Evolutionary conservation across 1,284 basidiomycete species (phyloP).

Genomic region (Pholiota adiposa): DNA sequence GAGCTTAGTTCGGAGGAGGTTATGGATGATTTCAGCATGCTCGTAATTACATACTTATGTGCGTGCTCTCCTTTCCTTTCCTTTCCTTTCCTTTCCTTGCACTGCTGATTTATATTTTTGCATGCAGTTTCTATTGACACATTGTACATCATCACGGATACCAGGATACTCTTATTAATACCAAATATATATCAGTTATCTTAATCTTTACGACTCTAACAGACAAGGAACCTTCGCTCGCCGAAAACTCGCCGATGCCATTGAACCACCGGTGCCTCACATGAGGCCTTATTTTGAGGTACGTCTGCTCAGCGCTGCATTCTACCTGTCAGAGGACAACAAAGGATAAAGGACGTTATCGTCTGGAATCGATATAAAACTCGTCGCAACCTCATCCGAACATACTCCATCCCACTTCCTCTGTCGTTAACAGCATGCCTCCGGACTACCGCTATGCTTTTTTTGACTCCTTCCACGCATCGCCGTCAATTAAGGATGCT

Average conservation of each 20-base stretch:
- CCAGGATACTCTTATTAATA: no score
- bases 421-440: not conserved
- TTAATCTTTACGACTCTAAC: no score
- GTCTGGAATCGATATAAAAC: not conserved
- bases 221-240: not conserved
- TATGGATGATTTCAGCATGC: not conserved
- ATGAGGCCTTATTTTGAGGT: no score
- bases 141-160: constrained; percentile 6
- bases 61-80: not conserved
- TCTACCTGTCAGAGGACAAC: not conserved
- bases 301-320: not conserved
- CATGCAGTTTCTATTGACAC: not conserved
- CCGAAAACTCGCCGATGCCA: no score
- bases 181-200: no score
- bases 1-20: constrained; percentile 11
- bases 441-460: not conserved
- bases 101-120: not conserved
- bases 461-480: not conserved
- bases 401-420: not conserved
- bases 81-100: not conserved
- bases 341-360: not conserved
- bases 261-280: no score
- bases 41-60: constrained; percentile 3
- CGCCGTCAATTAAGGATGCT: not conserved
- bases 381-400: not conserved